Evolutionary conservation across 164 flowering plant genomes (phyloP).

Genomic region (Umbellularia californica): DNA sequence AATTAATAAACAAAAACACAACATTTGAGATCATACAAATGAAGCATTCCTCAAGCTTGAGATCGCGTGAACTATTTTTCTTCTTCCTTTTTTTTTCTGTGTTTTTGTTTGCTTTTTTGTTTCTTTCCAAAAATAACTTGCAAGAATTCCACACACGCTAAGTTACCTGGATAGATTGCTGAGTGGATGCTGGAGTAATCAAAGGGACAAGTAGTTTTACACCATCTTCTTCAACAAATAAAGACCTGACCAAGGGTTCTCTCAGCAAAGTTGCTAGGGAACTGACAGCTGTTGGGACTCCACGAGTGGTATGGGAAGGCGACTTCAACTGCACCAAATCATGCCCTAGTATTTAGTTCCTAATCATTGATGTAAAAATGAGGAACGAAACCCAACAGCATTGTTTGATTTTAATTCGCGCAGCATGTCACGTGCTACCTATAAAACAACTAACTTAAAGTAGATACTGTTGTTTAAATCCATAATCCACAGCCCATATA

Average conservation of each 20-base stretch:
- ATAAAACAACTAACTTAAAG: not conserved
- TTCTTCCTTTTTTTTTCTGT: too few relatives aligned
- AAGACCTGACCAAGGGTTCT: constrained; percentile 84
- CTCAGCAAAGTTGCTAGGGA: constrained; percentile 78
- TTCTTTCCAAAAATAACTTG: too few relatives aligned
- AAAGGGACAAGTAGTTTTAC: constrained; percentile 83
- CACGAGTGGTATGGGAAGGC: constrained; percentile 81
- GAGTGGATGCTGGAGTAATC: constrained; percentile 89
- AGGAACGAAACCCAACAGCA: not conserved
- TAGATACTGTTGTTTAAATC: not conserved
- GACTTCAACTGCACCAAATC: constrained; percentile 58
- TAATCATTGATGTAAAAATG: not conserved
- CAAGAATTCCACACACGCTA: too few relatives aligned
- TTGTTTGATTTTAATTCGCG: not conserved
- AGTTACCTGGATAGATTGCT: constrained; percentile 90
- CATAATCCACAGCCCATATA: not conserved
- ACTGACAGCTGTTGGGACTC: constrained; percentile 66
- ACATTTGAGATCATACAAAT: too few relatives aligned
- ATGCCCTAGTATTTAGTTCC: not conserved
- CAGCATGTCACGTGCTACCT: not conserved
- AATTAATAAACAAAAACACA: too few relatives aligned
- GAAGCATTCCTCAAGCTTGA: too few relatives aligned
- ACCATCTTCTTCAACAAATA: constrained; percentile 89
- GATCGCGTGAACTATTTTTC: too few relatives aligned
- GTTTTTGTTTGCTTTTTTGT: too few relatives aligned